Base-by-base conservation (phyloP, 1,284 basidiomycete genomes). In the Apiotrichum gracile region DNA sequence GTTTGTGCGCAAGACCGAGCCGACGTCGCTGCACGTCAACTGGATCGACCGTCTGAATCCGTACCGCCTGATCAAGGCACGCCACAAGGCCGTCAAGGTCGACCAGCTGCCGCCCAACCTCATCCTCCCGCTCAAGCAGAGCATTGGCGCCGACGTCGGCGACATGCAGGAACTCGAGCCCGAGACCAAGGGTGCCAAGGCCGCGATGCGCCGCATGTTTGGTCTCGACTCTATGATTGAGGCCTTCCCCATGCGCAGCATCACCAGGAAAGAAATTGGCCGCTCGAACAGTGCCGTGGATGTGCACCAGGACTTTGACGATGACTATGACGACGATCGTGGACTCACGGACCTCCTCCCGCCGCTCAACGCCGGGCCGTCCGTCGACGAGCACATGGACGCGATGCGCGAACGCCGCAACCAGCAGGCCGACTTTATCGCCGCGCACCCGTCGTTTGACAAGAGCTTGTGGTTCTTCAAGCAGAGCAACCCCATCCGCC, bases 381-480 rank as follows among this genome's bases (percentile, higher is more conserved):
- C 66, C 0, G 61, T 52, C 5, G 69, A 72, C 50, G 72, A 70
- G 51, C 66, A 69, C 47, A 55, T 64, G 61, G 86, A 91, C 60
- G 80, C 79, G 10, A 58, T 82, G 37, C 81, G 85, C 52, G 88
- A 96, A 70, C 82, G 82, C 10, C 81, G 85, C n/a, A 88, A 88
- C 14, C 83, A 83, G 66, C 87, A 87, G 66, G 86, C 88, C 0
- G 87, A 90, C 61, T 91, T 96, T 69, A 96, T 97, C 61, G 83
- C 83, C 3, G 82, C 86, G 42, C 87, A 97, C 75, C 91, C 94
- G 0, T 83, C 85, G 1, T 98, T 88, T 66, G 94, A 97, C 75
- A 87, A 85, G 66, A 84, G 88, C 0, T 86, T 97, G 62, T 97
- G 90, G 85, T 61, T 96, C 10, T 87, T 97, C 69, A 84, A 86